phyloP scores from a whole-genome alignment of 1,284 basidiomycete species.

The Apiotrichum sp. region DNA sequence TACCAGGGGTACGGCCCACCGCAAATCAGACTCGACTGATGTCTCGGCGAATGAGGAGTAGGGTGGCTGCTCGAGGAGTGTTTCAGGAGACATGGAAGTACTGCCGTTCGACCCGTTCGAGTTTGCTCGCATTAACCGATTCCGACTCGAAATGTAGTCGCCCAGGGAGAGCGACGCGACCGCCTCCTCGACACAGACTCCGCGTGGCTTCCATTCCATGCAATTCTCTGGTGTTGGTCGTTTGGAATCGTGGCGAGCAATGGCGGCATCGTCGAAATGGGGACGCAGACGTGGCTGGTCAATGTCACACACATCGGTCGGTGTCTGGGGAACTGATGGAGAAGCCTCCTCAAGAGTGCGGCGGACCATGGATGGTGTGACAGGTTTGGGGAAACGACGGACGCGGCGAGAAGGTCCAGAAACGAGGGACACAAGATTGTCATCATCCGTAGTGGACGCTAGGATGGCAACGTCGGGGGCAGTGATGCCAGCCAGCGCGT shows the following conservation, averaged over 20 bases:
- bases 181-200: slow-evolving; percentile 32
- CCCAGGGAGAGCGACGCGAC: slow-evolving; percentile 36
- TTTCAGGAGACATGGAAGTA: too few relatives aligned
- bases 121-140: background rate
- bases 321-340: background rate
- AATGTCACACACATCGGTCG: background rate
- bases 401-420: slow-evolving; percentile 3
- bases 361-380: slow-evolving; percentile 32
- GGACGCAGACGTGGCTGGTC: slow-evolving; percentile 3
- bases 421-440: background rate
- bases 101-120: background rate
- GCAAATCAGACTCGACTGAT: background rate
- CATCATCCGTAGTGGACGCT: slow-evolving; percentile 21
- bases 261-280: slow-evolving; percentile 3
- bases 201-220: slow-evolving; percentile 26
- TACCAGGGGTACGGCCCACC: background rate
- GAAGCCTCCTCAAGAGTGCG: slow-evolving; percentile 16
- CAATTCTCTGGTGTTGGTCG: too few relatives aligned
- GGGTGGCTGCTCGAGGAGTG: background rate
- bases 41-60: too few relatives aligned
- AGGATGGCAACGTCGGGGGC: slow-evolving; percentile 34
- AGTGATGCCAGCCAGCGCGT: slow-evolving; percentile 13
- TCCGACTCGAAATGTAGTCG: slow-evolving; percentile 31
- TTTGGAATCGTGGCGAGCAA: background rate
- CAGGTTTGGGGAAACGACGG: slow-evolving; percentile 32